Evolutionary conservation across 257 asterid species (phyloP), one percentile per base, ranked within the genome.

Genomic region (Przewalskia tangutica): DNA sequence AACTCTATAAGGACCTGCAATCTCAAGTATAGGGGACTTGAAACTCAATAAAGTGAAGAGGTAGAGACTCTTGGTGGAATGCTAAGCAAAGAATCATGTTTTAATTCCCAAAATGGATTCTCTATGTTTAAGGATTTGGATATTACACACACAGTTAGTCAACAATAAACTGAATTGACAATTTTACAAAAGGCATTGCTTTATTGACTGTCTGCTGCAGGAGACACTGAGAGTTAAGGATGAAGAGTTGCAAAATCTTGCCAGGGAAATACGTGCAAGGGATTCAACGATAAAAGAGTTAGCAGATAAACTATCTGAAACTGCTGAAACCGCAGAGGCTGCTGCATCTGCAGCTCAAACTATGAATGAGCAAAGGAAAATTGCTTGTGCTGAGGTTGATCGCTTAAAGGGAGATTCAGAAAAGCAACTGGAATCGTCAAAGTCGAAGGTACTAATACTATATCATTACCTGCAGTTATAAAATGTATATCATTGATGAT

Each of bases 181-280:
- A 16, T 50, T 50, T 27, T 75, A 50, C 48, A 4, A 50, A 27
- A 75, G 63, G 80, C 80, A 50, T 75, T 75, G 63, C 44, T 75
- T 42, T 27, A 81, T 64, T 48, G 55, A 83, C 78, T 23, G 59
- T n/a, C 66, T 85, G 60, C 85, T 90, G 84, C 87, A 94, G 98
- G 99, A 96, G 88, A 96, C 99, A 27, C 89, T 96, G 86, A 86
- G 93, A 88, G 99, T 96, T 85, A 96, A 96, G 93, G 99, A 96
- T 83, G 99, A 96, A 89, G 99, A 96, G 90, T 92, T 96, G 86
- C 98, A 96, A 86, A 92, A 91, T 86, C 86, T 96, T 91, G 91
- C 98, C 16, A 92, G 93, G 85, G 98, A 94, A 58, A 32, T 96
- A 60, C 99, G 99, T 60, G 93, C 98, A 46, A 85, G 97, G 82